Conservation (phyloP, 768 basidiomycete genomes). For the Amanita rubescens region DNA sequence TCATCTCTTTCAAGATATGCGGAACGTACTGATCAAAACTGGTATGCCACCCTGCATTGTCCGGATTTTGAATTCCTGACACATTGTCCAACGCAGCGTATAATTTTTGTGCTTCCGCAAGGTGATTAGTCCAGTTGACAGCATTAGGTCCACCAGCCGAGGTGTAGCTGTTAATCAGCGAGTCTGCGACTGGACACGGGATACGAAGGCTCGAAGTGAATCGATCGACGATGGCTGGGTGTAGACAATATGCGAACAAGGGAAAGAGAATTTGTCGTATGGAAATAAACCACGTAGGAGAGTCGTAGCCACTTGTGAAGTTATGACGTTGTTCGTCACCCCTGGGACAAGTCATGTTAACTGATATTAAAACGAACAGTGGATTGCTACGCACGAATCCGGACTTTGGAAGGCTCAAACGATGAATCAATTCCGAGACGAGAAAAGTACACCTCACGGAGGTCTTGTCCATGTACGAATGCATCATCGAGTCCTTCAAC, state of each 20-base stretch:
- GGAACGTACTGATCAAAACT: slow-evolving; percentile 42
- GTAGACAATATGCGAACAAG: slow-evolving; percentile 19
- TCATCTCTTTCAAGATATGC: neutral
- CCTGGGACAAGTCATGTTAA: slow-evolving; percentile 20
- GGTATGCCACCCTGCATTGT: slow-evolving; percentile 40
- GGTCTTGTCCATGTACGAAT: slow-evolving; percentile 39
- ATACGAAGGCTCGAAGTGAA: slow-evolving; percentile 41
- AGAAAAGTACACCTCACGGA: slow-evolving; percentile 35
- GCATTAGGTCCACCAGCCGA: slow-evolving; percentile 24
- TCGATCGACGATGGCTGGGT: slow-evolving; percentile 36
- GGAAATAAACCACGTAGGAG: slow-evolving; percentile 41
- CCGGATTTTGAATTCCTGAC: slow-evolving; percentile 31
- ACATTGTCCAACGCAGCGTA: slow-evolving; percentile 36
- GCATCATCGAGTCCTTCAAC: slow-evolving; percentile 36
- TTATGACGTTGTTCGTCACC: slow-evolving; percentile 46
- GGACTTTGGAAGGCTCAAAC: slow-evolving; percentile 25
- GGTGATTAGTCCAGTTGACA: slow-evolving; percentile 33
- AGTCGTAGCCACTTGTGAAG: slow-evolving; percentile 44
- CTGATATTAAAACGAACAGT: neutral
- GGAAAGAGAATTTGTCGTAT: slow-evolving; percentile 11
- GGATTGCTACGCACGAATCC: slow-evolving; percentile 27
- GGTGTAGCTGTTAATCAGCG: slow-evolving; percentile 27
- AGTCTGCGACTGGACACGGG: slow-evolving; percentile 32
- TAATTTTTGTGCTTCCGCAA: slow-evolving; percentile 28
- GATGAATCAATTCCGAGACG: slow-evolving; percentile 28